phyloP scores from a whole-genome alignment of 768 basidiomycete genomes.

The Phanerochaete sordida region DNA sequence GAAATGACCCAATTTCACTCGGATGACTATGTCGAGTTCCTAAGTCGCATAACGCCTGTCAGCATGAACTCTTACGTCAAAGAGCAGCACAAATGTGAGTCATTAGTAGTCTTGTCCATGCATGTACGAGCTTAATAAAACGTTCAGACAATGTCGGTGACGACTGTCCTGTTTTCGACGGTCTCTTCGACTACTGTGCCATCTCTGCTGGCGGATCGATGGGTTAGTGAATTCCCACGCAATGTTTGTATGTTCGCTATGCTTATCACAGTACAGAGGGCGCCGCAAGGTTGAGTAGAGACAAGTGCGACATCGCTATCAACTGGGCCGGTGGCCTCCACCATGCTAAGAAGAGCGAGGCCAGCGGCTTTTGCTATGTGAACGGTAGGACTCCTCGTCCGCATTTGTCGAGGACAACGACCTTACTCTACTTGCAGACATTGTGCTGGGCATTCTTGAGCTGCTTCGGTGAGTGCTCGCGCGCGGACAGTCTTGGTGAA shows the following conservation, averaged over 20 bases:
- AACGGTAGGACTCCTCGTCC: constrained; percentile 58
- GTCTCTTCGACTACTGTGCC: constrained; percentile 97
- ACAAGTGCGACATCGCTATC: constrained; percentile 98
- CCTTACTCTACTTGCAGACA: constrained; percentile 52
- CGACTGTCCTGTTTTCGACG: constrained; percentile 98
- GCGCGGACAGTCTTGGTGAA: too few species aligned
- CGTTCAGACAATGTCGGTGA: constrained; percentile 91
- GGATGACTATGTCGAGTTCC: constrained; percentile 98
- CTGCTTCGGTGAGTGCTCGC: constrained; percentile 70
- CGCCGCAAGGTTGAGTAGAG: constrained; percentile 88
- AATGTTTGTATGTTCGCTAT: constrained; percentile 4
- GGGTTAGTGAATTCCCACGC: constrained; percentile 53
- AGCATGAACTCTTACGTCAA: constrained; percentile 93
- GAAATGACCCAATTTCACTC: constrained; percentile 99
- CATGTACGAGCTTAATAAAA: not conserved
- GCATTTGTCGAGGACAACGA: not conserved
- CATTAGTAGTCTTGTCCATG: not conserved
- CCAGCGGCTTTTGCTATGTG: constrained; percentile 98
- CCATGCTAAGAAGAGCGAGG: constrained; percentile 99
- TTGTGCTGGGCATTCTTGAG: constrained; percentile 95
- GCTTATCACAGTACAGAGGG: constrained; percentile 61
- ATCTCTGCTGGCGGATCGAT: constrained; percentile 99
- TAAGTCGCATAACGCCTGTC: constrained; percentile 88
- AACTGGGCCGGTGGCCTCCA: constrained; percentile 99
- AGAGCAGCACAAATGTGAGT: constrained; percentile 90